Evolutionary conservation across 164 flowering plant genomes (phyloP).

Genomic region (Tinospora cordifolia): DNA sequence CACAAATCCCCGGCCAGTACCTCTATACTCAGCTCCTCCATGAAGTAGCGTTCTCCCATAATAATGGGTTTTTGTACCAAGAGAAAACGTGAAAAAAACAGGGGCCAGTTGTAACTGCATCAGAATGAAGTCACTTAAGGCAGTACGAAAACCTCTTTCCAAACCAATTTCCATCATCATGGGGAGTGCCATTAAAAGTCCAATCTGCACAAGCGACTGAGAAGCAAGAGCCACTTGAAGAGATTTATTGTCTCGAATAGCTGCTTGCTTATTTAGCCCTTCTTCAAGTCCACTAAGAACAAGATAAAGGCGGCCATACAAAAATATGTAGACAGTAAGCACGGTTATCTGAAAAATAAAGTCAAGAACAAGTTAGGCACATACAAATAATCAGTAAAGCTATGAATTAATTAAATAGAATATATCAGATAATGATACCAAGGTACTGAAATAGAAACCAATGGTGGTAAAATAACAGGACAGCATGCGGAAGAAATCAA

Average conservation of each 20-base stretch:
- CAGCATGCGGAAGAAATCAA: conserved; percentile 95
- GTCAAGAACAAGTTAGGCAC: conserved; percentile 2
- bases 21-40: conserved; percentile 91
- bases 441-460: conserved; percentile 88
- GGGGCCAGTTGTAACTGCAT: conserved; percentile 96
- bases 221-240: conserved; percentile 95
- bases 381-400: neutral
- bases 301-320: conserved; percentile 94
- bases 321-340: conserved; percentile 83
- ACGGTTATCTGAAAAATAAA: conserved; percentile 60
- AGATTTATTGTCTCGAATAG: conserved; percentile 56
- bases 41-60: conserved; percentile 93
- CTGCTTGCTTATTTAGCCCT: conserved; percentile 39
- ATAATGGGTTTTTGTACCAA: conserved; percentile 96
- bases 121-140: conserved; percentile 77
- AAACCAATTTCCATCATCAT: conserved; percentile 98
- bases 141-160: conserved; percentile 85
- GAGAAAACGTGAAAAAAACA: conserved; percentile 92
- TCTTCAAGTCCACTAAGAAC: conserved; percentile 94
- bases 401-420: neutral
- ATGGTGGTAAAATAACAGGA: conserved; percentile 91
- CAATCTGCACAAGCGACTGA: conserved; percentile 92
- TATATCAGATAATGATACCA: conserved; percentile 37
- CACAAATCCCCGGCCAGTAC: conserved; percentile 96
- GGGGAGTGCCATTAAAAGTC: conserved; percentile 85